Evolutionary conservation across 345 rosid species (phyloP).

Genomic region (Salix brachista): DNA sequence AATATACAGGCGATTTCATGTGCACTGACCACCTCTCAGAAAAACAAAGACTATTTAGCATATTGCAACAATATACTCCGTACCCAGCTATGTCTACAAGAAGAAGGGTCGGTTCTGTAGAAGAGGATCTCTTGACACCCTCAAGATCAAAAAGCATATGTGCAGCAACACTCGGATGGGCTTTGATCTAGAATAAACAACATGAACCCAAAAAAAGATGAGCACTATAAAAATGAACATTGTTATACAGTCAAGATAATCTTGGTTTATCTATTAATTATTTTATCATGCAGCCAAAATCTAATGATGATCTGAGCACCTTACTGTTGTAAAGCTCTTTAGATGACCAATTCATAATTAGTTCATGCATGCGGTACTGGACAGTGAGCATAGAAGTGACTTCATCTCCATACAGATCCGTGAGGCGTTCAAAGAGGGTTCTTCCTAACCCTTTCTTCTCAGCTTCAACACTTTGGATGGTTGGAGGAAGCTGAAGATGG

Average conservation of each 20-base stretch:
- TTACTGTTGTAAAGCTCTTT: slow-evolving; percentile 74
- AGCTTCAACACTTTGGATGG: slow-evolving; percentile 89
- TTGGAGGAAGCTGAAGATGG: slow-evolving; percentile 97
- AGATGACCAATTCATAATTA: slow-evolving; percentile 95
- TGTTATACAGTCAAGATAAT: not conserved
- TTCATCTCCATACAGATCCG: slow-evolving; percentile 74
- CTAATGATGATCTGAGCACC: slow-evolving; percentile 35
- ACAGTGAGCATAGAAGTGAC: slow-evolving; percentile 85
- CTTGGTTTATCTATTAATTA: not conserved
- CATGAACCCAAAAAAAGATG: not conserved
- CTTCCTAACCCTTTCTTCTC: slow-evolving; percentile 89
- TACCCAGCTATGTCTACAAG: slow-evolving; percentile 86
- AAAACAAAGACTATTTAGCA: not conserved
- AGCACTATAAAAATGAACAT: not conserved
- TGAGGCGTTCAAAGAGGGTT: slow-evolving; percentile 91
- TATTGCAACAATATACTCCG: slow-evolving; percentile 7
- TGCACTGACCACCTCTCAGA: not conserved
- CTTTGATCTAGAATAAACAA: slow-evolving; percentile 49
- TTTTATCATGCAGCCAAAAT: slow-evolving; percentile 6
- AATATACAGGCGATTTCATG: slow-evolving; percentile 2
- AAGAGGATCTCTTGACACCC: slow-evolving; percentile 52
- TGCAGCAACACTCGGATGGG: slow-evolving; percentile 81
- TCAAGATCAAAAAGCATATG: slow-evolving; percentile 85
- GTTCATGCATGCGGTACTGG: slow-evolving; percentile 98
- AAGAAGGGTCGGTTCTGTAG: slow-evolving; percentile 81